These are phyloP conservation scores for Pestalotiopsis sp. DNA, from an alignment of 2,329 filamentous ascomycete genomes.

Conservation along the genomic window DNA sequence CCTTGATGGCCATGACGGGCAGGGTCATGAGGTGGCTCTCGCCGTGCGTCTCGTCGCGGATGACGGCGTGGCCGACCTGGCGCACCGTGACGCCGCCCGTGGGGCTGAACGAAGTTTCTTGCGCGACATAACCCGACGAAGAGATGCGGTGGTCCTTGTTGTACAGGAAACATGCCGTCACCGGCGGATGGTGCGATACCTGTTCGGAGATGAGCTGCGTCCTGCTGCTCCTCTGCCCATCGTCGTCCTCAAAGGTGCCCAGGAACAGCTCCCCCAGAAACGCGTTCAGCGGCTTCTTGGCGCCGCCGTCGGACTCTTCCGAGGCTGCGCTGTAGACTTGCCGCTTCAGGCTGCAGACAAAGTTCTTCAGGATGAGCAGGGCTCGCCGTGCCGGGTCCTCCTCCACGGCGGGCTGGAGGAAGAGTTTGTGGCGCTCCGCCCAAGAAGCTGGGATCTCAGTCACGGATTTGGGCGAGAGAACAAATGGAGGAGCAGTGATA, in stretches of 20 bases:
- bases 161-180: slow-evolving; percentile 21
- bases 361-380: slow-evolving; percentile 49
- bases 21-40: slow-evolving; percentile 32
- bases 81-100: slow-evolving; percentile 24
- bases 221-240: slow-evolving; percentile 19
- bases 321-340: slow-evolving; percentile 36
- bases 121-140: slow-evolving; percentile 28
- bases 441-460: slow-evolving; percentile 61
- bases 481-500: slow-evolving; percentile 59
- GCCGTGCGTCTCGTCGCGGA: slow-evolving; percentile 35
- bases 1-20: slow-evolving; percentile 27
- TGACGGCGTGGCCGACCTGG: slow-evolving; percentile 28
- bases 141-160: slow-evolving; percentile 23
- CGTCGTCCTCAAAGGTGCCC: slow-evolving; percentile 35
- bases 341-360: slow-evolving; percentile 44
- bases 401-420: slow-evolving; percentile 45
- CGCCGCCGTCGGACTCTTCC: slow-evolving; percentile 35
- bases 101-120: slow-evolving; percentile 27
- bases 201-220: slow-evolving; percentile 32
- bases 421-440: slow-evolving; percentile 56
- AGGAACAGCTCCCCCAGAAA: slow-evolving; percentile 51
- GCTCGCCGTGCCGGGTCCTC: slow-evolving; percentile 41
- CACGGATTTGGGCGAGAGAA: slow-evolving; percentile 56
- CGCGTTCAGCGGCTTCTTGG: slow-evolving; percentile 55
- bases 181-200: slow-evolving; percentile 23